A percentile compares a stretch with the other conserved stretches of the same genome.
Conservation (phyloP, 1,284 basidiomycete species). For the Ganoderma meredithae region DNA sequence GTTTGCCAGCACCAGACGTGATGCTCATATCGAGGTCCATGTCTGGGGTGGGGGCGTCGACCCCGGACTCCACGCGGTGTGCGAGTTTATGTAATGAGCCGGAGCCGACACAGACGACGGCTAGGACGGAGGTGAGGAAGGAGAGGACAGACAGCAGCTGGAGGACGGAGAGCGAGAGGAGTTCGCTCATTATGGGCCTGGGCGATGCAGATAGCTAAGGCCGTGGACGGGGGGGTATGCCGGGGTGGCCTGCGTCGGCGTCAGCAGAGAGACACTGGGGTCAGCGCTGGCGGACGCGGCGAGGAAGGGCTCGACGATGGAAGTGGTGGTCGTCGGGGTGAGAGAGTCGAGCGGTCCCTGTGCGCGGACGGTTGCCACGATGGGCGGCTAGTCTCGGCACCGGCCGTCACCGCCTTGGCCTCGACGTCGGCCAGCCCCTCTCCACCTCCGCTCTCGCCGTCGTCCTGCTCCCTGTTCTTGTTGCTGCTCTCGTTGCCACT, state of each 20-base stretch:
- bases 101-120: constrained; percentile 42
- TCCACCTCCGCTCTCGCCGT: neutral
- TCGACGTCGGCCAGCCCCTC: constrained; percentile 2
- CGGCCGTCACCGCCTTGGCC: constrained; percentile 13
- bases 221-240: constrained; percentile 26
- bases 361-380: neutral
- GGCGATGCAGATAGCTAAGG: neutral
- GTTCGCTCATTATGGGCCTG: constrained; percentile 41
- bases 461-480: constrained; percentile 4
- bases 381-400: constrained; percentile 17
- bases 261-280: constrained; percentile 17
- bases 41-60: constrained; percentile 33
- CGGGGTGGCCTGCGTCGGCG: constrained; percentile 30
- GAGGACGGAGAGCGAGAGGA: constrained; percentile 43
- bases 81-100: constrained; percentile 41
- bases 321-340: constrained; percentile 19
- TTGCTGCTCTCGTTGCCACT: neutral
- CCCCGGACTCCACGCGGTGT: constrained; percentile 35
- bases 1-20: constrained; percentile 29
- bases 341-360: constrained; percentile 8
- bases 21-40: constrained; percentile 32
- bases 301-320: constrained; percentile 21
- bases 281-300: constrained; percentile 25
- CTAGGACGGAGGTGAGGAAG: constrained; percentile 42
- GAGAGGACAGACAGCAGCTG: constrained; percentile 45